phyloP scores from a whole-genome alignment of 768 basidiomycete species.

The Pleurotus sapidus region DNA sequence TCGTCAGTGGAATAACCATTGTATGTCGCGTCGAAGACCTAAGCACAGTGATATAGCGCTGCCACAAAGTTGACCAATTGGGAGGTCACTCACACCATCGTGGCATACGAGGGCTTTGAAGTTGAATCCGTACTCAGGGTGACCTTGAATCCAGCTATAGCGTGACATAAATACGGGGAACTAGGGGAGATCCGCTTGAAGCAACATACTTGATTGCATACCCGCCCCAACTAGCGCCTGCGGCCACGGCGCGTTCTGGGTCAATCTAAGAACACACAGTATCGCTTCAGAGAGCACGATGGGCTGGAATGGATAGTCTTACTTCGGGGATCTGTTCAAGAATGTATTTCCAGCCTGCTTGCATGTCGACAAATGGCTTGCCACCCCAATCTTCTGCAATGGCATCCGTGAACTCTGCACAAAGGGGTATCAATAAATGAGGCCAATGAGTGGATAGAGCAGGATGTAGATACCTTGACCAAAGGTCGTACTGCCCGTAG shows the following conservation, averaged over 20 bases:
- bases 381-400: conserved; percentile 85
- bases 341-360: conserved; percentile 70
- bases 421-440: background rate
- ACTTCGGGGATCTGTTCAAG: conserved; percentile 71
- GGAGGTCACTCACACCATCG: conserved; percentile 63
- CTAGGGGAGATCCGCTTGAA: conserved; percentile 14
- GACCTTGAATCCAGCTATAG: conserved; percentile 89
- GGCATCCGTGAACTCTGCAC: conserved; percentile 72
- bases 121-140: conserved; percentile 81
- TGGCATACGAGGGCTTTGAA: conserved; percentile 94
- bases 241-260: conserved; percentile 64
- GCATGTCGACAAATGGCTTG: conserved; percentile 78
- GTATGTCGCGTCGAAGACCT: conserved; percentile 77
- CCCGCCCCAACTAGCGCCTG: conserved; percentile 85
- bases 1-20: conserved; percentile 92
- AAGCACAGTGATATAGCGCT: background rate
- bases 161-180: conserved; percentile 5
- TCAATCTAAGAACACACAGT: conserved; percentile 47
- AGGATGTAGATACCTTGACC: conserved; percentile 61
- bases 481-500: conserved; percentile 91
- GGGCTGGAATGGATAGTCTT: background rate
- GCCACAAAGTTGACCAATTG: background rate
- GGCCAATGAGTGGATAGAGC: background rate
- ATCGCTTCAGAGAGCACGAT: background rate
- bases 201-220: conserved; percentile 75